phyloP scores from a whole-genome alignment of 805 yeast species.

The Candida sakaeoensis region DNA sequence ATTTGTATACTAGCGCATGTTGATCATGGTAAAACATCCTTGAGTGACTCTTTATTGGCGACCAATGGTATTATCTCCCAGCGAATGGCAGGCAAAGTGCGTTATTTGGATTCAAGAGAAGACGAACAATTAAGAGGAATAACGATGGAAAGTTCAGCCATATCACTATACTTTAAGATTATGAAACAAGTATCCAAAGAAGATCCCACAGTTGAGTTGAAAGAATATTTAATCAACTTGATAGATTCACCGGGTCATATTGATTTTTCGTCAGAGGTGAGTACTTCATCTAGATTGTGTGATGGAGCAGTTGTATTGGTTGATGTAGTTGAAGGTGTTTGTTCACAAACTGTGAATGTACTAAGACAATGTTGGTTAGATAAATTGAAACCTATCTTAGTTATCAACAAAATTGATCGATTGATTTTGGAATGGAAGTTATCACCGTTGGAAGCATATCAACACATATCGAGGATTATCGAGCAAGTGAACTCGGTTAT shows the following conservation, averaged over 20 bases:
- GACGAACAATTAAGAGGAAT: constrained; percentile 96
- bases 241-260: constrained; percentile 99
- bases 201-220: constrained; percentile 36
- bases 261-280: constrained; percentile 93
- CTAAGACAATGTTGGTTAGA: constrained; percentile 95
- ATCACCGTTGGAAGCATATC: constrained; percentile 80
- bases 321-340: constrained; percentile 97
- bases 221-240: constrained; percentile 81
- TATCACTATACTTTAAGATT: constrained; percentile 84
- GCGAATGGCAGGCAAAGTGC: constrained; percentile 89
- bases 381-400: constrained; percentile 80
- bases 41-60: constrained; percentile 88
- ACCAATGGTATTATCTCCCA: constrained; percentile 96
- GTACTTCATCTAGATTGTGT: constrained; percentile 91
- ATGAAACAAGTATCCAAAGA: constrained; percentile 36
- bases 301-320: constrained; percentile 96
- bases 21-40: constrained; percentile 96
- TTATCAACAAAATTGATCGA: constrained; percentile 88
- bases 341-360: constrained; percentile 95
- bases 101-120: constrained; percentile 88
- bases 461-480: constrained; percentile 70
- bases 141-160: constrained; percentile 96
- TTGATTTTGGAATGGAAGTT: constrained; percentile 76
- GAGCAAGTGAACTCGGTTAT: constrained; percentile 95
- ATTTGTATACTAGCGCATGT: constrained; percentile 97